Conservation (phyloP, 2,329 filamentous ascomycete species). For the Penicillium sp. region DNA sequence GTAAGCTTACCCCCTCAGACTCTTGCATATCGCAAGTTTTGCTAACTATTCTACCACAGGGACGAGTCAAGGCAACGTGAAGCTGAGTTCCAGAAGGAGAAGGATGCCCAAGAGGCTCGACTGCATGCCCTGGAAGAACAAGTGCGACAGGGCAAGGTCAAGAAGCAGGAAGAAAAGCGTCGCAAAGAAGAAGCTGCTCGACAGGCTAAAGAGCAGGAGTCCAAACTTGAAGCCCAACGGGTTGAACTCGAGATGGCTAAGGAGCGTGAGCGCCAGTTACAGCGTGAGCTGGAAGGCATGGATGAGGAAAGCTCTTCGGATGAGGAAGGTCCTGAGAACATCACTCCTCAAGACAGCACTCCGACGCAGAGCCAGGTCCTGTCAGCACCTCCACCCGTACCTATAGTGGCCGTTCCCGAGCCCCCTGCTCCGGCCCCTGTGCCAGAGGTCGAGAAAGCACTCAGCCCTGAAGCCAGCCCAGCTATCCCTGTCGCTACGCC, state of each 20-base stretch:
- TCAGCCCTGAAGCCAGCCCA: slow-evolving; percentile 49
- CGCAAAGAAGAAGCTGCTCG: slow-evolving; percentile 83
- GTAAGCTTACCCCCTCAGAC: slow-evolving; percentile 57
- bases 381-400: slow-evolving; percentile 35
- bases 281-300: slow-evolving; percentile 77
- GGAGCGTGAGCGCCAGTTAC: slow-evolving; percentile 84
- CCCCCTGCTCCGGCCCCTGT: slow-evolving; percentile 26
- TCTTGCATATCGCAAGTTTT: slow-evolving; percentile 6
- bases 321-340: slow-evolving; percentile 72
- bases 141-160: slow-evolving; percentile 86
- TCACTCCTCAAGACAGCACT: slow-evolving; percentile 61
- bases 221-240: slow-evolving; percentile 75
- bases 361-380: slow-evolving; percentile 58
- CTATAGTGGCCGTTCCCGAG: slow-evolving; percentile 26
- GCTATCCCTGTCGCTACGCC: slow-evolving; percentile 54
- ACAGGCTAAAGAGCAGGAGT: slow-evolving; percentile 84
- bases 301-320: slow-evolving; percentile 75
- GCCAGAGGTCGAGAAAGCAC: slow-evolving; percentile 50
- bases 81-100: slow-evolving; percentile 74
- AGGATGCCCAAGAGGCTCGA: slow-evolving; percentile 75
- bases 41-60: slow-evolving; percentile 49
- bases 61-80: slow-evolving; percentile 71
- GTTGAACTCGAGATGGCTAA: slow-evolving; percentile 90
- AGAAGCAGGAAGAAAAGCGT: slow-evolving; percentile 94
- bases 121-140: slow-evolving; percentile 90